A percentile compares a stretch with the other conserved stretches of the same genome.
These are phyloP conservation scores for Penicillium ucsense DNA, from an alignment of 495 filamentous ascomycete species.

Conservation along the genomic window DNA sequence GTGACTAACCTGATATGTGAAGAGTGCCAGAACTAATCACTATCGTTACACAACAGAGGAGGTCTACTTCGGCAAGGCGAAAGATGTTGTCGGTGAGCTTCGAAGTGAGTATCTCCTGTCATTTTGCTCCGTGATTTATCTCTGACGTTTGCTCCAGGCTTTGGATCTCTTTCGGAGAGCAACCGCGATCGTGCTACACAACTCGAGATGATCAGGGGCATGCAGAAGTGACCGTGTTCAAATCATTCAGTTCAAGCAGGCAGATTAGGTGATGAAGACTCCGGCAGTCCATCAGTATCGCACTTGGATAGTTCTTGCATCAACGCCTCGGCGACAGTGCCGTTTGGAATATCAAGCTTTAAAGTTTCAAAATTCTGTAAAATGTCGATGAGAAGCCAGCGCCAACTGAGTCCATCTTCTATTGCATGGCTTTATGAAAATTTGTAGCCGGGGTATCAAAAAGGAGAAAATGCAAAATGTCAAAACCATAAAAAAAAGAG, in stretches of 20 bases:
- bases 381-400: too few relatives aligned
- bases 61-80: slow-evolving; percentile 99
- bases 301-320: too few relatives aligned
- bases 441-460: slow-evolving; percentile 26
- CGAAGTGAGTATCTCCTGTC: slow-evolving; percentile 50
- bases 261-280: slow-evolving; percentile 4
- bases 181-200: slow-evolving; percentile 81
- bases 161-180: slow-evolving; percentile 73
- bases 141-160: slow-evolving; percentile 30
- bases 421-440: too few relatives aligned
- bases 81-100: slow-evolving; percentile 96
- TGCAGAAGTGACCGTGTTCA: slow-evolving; percentile 28
- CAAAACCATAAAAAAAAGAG: too few relatives aligned
- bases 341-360: too few relatives aligned
- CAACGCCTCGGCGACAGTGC: too few relatives aligned
- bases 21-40: too few relatives aligned
- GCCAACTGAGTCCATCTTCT: too few relatives aligned
- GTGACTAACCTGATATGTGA: too few relatives aligned
- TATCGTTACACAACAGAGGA: slow-evolving; percentile 47
- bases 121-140: background rate
- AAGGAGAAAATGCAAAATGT: background rate
- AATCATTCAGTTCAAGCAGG: background rate
- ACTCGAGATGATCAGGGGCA: slow-evolving; percentile 68
- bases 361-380: too few relatives aligned
- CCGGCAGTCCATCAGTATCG: slow-evolving; percentile 1